Evolutionary conservation across 2,329 filamentous ascomycete genomes (phyloP), one percentile per base, ranked within the genome.

Genomic region (Sporothrix dimorphospora): DNA sequence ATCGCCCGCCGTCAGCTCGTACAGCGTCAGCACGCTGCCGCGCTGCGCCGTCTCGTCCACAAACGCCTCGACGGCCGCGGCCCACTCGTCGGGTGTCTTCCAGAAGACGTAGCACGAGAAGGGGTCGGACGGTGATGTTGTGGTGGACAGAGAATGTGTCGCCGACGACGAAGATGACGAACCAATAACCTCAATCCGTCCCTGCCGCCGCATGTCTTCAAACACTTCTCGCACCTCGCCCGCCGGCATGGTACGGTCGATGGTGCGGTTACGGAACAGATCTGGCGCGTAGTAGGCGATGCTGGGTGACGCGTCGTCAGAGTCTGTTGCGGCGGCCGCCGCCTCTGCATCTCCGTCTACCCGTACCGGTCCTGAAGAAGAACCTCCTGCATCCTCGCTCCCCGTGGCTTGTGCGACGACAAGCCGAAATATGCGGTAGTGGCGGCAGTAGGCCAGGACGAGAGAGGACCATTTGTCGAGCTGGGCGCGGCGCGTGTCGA

Each of bases 21-120:
- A 98, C 30, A 99, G 85, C 72, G 96, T 99, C 79, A 99, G 81
- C 71, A 99, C 95, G 14, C 88, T 89, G 30, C 93, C 93, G 84
- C 92, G 95, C 85, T 98, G 94, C 4, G 90, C 96, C 73, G 94
- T 97, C 74, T 90, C 89, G 40, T 98, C 94, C 61, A 94, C 91
- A 90, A 94, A 98, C 57, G 85, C 87, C 80, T 92, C 91, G 55
- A 98, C 83, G 73, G 90, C 79, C 45, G 86, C 88, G 1, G 94
- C 96, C 95, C 96, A 99, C 83, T 98, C 95, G 79, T 97, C 93
- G 0, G 92, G 91, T 77, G 89, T 92, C 74, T 89, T 88, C 95
- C 95, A 98, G 83, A 90, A 97, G 2, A 98, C 83, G 86, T 91
- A 95, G 45, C 34, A 61, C 21, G 87, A 89, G 14, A 71, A 38